phyloP scores from a whole-genome alignment of 2,329 filamentous ascomycete genomes.

The Nemania abortiva region DNA sequence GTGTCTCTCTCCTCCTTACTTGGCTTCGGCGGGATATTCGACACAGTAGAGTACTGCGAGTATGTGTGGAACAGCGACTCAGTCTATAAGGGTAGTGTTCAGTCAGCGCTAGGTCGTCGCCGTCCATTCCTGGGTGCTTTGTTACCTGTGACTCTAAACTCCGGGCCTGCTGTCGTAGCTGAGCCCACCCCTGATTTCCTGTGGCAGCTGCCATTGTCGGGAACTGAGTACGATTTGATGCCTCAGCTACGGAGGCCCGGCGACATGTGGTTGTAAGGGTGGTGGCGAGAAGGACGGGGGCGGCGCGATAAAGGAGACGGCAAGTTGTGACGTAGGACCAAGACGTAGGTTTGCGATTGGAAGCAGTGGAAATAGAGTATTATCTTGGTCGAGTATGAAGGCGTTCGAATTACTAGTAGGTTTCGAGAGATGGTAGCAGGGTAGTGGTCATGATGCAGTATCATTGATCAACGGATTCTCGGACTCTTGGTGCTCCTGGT shows the following conservation, averaged over 20 bases:
- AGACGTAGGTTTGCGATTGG: not conserved
- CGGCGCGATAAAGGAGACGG: not conserved
- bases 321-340: slow-evolving; percentile 2
- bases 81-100: slow-evolving; percentile 66
- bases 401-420: not conserved
- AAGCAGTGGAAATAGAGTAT: not conserved
- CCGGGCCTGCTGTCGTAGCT: slow-evolving; percentile 92
- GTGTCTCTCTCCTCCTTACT: slow-evolving; percentile 85
- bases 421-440: not conserved
- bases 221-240: slow-evolving; percentile 9
- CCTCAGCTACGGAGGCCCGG: slow-evolving; percentile 6
- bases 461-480: slow-evolving; percentile 12
- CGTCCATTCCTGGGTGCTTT: slow-evolving; percentile 1
- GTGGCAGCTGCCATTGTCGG: slow-evolving; percentile 63
- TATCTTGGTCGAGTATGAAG: not conserved
- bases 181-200: slow-evolving; percentile 82
- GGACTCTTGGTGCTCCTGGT: not conserved
- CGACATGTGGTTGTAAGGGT: slow-evolving; percentile 27
- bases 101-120: slow-evolving; percentile 18
- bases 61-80: slow-evolving; percentile 87
- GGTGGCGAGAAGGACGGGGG: slow-evolving; percentile 10
- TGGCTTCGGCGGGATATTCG: slow-evolving; percentile 84
- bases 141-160: slow-evolving; percentile 88
- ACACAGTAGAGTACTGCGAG: slow-evolving; percentile 86
- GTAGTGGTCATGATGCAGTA: not conserved